Conservation (phyloP, 2,329 filamentous ascomycete species). For the Ceratocystiopsis minuta region DNA sequence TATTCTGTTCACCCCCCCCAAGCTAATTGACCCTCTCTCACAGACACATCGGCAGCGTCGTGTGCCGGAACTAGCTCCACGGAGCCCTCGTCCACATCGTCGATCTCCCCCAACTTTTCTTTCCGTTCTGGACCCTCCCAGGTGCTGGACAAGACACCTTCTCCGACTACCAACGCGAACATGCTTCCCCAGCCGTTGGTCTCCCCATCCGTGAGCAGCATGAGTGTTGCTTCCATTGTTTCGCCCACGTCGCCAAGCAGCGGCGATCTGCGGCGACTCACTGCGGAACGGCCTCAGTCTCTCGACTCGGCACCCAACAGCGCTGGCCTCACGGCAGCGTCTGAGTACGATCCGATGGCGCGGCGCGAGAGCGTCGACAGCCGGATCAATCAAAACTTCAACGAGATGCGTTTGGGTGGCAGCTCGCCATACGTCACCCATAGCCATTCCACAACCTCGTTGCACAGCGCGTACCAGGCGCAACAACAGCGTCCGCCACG, state of each 20-base stretch:
- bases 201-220: slow-evolving; percentile 38
- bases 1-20: not conserved
- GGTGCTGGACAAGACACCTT: slow-evolving; percentile 40
- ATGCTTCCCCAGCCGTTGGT: slow-evolving; percentile 32
- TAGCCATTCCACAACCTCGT: slow-evolving; percentile 58
- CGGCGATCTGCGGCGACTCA: slow-evolving; percentile 24
- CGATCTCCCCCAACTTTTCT: slow-evolving; percentile 1
- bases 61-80: slow-evolving; percentile 21
- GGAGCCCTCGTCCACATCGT: slow-evolving; percentile 18
- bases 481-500: slow-evolving; percentile 48
- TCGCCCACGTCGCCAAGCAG: slow-evolving; percentile 35
- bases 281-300: slow-evolving; percentile 20
- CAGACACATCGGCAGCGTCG: slow-evolving; percentile 27
- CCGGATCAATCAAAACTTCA: slow-evolving; percentile 54
- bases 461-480: slow-evolving; percentile 51
- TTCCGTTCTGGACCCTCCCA: slow-evolving; percentile 5
- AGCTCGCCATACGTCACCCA: slow-evolving; percentile 58
- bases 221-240: slow-evolving; percentile 50
- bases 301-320: slow-evolving; percentile 21
- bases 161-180: slow-evolving; percentile 34
- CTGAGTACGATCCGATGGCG: slow-evolving; percentile 21
- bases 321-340: slow-evolving; percentile 3
- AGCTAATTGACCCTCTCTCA: not conserved
- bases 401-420: slow-evolving; percentile 49
- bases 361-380: slow-evolving; percentile 67